These are phyloP conservation scores for Paecilomyces niveus DNA, from an alignment of 2,329 filamentous ascomycete genomes.

Conservation along the genomic window DNA sequence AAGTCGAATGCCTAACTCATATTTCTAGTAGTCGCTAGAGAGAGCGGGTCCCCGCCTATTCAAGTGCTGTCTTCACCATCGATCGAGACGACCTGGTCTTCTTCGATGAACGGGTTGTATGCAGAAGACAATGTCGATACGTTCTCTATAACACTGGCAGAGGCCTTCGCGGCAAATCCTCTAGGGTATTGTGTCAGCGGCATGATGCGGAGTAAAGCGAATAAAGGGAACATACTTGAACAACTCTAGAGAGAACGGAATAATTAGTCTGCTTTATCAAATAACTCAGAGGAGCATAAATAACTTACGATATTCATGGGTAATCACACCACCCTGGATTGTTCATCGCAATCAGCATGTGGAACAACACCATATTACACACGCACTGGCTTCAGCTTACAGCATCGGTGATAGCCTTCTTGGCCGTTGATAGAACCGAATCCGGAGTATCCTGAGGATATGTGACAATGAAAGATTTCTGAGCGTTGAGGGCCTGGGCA, in stretches of 20 bases:
- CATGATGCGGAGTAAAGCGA: not conserved
- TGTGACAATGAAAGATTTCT: constrained; percentile 70
- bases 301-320: constrained; percentile 68
- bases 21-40: not conserved
- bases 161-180: constrained; percentile 69
- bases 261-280: not conserved
- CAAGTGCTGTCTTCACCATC: constrained; percentile 12
- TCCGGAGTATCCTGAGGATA: constrained; percentile 65
- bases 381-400: constrained; percentile 33
- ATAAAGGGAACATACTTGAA: constrained; percentile 30
- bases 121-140: constrained; percentile 57
- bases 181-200: constrained; percentile 37
- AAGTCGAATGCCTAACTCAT: not conserved
- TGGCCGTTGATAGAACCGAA: constrained; percentile 62
- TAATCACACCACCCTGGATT: constrained; percentile 61
- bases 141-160: constrained; percentile 60
- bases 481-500: constrained; percentile 51
- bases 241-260: constrained; percentile 20
- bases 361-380: not conserved
- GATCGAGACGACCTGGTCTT: constrained; percentile 62
- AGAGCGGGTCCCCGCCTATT: not conserved
- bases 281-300: not conserved
- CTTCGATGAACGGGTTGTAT: constrained; percentile 63
- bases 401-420: constrained; percentile 59
- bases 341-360: not conserved